Evolutionary conservation across 129 eudicot species (phyloP).

Genomic region (Dittrichia graveolens): DNA sequence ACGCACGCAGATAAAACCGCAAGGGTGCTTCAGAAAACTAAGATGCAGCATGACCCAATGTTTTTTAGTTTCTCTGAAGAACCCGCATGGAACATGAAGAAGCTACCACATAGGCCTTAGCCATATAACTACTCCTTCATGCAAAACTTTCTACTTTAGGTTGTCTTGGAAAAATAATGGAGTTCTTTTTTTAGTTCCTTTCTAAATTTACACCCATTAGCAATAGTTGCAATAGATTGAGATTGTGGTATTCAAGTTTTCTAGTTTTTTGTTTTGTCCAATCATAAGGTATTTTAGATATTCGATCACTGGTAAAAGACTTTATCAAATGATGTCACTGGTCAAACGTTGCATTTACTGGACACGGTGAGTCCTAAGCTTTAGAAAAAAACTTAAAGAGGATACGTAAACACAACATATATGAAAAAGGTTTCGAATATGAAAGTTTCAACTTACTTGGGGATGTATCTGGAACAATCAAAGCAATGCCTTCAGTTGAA

Average conservation of each 20-base stretch:
- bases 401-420: background rate
- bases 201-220: background rate
- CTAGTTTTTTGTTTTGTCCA: background rate
- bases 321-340: background rate
- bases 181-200: background rate
- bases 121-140: background rate
- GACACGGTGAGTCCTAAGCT: background rate
- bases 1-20: background rate
- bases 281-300: background rate
- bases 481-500: conserved; percentile 82
- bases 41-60: background rate
- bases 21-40: conserved; percentile 1
- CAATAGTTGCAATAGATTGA: background rate
- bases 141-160: background rate
- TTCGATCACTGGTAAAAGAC: too few species aligned
- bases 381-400: background rate
- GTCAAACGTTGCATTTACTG: conserved; percentile 1
- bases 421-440: background rate
- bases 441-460: conserved; percentile 58
- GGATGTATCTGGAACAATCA: conserved; percentile 92
- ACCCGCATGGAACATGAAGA: background rate
- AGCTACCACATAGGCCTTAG: background rate
- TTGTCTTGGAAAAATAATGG: background rate
- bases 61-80: background rate
- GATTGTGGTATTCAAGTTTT: background rate